Percentiles rank a stretch among this genome's conserved stretches.
Evolutionary conservation across 805 yeast species (phyloP).

Genomic region (Saccharomycopsis fibuligera): DNA sequence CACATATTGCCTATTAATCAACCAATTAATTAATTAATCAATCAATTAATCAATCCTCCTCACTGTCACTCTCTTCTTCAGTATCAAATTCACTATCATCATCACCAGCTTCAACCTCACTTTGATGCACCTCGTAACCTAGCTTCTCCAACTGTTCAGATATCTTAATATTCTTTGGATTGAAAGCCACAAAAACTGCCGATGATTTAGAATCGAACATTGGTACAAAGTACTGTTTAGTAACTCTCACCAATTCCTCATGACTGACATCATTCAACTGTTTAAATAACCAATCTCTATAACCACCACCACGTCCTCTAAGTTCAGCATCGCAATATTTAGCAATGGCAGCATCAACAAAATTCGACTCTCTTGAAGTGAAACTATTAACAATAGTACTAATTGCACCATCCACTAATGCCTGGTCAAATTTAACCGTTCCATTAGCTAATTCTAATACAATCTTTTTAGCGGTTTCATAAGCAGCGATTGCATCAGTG

Average conservation of each 20-base stretch:
- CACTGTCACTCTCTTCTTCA: slow-evolving; percentile 28
- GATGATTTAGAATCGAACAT: slow-evolving; percentile 55
- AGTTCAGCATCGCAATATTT: slow-evolving; percentile 63
- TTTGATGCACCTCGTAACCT: slow-evolving; percentile 51
- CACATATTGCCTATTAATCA: too few species aligned
- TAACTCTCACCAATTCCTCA: slow-evolving; percentile 41
- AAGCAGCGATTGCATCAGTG: slow-evolving; percentile 65
- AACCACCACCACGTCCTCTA: slow-evolving; percentile 58
- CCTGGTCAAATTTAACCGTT: slow-evolving; percentile 43
- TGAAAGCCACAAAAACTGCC: slow-evolving; percentile 63
- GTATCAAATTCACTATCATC: slow-evolving; percentile 23
- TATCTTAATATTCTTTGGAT: slow-evolving; percentile 54
- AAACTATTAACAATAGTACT: slow-evolving; percentile 67
- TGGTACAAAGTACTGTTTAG: slow-evolving; percentile 56
- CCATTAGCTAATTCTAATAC: slow-evolving; percentile 46
- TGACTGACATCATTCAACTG: slow-evolving; percentile 46
- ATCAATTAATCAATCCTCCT: too few species aligned
- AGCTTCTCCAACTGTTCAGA: slow-evolving; percentile 38
- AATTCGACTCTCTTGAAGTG: slow-evolving; percentile 64
- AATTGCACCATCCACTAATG: slow-evolving; percentile 63
- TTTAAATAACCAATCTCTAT: slow-evolving; percentile 45
- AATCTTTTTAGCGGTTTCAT: slow-evolving; percentile 56
- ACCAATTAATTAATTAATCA: too few species aligned
- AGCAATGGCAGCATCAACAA: slow-evolving; percentile 54
- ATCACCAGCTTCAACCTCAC: not conserved